Percentiles rank a stretch among this genome's conserved stretches.
These are phyloP conservation scores for Xylaria nigripes DNA, from an alignment of 495 filamentous ascomycete species.

Conservation along the genomic window DNA sequence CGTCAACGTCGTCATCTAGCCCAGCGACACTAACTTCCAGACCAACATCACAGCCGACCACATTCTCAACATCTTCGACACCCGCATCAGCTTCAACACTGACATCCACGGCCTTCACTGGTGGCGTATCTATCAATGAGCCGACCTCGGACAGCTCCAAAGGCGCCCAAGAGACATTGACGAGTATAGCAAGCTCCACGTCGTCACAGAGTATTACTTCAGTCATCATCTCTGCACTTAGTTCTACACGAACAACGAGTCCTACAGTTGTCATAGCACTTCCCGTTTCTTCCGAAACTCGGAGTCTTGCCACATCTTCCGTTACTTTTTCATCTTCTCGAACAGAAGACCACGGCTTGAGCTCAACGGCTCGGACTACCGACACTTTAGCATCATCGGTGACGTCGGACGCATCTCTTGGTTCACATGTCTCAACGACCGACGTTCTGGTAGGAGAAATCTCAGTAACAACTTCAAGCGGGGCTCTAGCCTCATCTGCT, in stretches of 20 bases:
- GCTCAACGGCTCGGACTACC: neutral
- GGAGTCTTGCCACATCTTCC: neutral
- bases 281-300: neutral
- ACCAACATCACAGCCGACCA: constrained; percentile 4
- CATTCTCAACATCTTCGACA: constrained; percentile 1
- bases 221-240: neutral
- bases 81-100: neutral
- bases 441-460: neutral
- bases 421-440: neutral
- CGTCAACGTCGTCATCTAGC: constrained; percentile 15
- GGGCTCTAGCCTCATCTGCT: neutral
- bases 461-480: constrained; percentile 3
- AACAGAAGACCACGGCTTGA: neutral
- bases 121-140: neutral
- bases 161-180: constrained; percentile 4
- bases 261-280: neutral
- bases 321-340: neutral
- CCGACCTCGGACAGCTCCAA: neutral
- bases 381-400: constrained; percentile 1
- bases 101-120: neutral
- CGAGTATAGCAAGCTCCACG: constrained; percentile 10
- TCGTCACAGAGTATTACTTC: constrained; percentile 6
- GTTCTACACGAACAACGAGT: neutral
- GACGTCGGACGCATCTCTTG: neutral
- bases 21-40: constrained; percentile 9